phyloP scores from a whole-genome alignment of 345 rosid genomes.

The Trapa incisa region DNA sequence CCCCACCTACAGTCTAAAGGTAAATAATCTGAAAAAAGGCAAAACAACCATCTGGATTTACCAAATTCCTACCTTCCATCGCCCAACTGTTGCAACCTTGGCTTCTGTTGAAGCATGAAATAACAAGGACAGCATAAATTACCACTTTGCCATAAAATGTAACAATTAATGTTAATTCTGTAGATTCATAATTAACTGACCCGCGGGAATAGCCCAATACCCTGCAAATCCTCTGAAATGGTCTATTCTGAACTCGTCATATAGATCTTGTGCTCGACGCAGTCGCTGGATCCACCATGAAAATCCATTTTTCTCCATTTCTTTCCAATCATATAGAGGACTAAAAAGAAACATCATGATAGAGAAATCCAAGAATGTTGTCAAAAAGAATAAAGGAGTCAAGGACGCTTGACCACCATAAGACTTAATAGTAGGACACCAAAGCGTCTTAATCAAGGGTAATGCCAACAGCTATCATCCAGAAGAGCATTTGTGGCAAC shows the following conservation, averaged over 20 bases:
- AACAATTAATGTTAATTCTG: neutral
- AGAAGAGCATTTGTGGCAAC: neutral
- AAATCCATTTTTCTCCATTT: conserved; percentile 76
- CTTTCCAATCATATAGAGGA: conserved; percentile 92
- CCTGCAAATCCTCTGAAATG: conserved; percentile 98
- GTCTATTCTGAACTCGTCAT: conserved; percentile 83
- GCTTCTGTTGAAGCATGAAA: conserved; percentile 46
- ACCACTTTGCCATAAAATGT: neutral
- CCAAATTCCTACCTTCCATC: conserved; percentile 60
- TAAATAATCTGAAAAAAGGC: conserved; percentile 16
- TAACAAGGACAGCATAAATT: conserved; percentile 9
- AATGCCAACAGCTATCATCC: neutral
- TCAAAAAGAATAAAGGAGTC: neutral
- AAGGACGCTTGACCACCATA: neutral
- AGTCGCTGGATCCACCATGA: conserved; percentile 86
- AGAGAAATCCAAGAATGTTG: neutral
- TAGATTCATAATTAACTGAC: conserved; percentile 30
- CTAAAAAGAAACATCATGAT: conserved; percentile 19
- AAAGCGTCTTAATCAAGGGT: neutral
- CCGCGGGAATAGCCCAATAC: conserved; percentile 86
- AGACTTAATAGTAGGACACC: neutral
- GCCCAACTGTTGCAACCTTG: conserved; percentile 65
- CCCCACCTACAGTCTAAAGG: conserved; percentile 70
- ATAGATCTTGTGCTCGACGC: conserved; percentile 59
- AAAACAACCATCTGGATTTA: conserved; percentile 7